Base-by-base conservation (phyloP, 495 filamentous ascomycete species). In the Geoglossum glabrum region DNA sequence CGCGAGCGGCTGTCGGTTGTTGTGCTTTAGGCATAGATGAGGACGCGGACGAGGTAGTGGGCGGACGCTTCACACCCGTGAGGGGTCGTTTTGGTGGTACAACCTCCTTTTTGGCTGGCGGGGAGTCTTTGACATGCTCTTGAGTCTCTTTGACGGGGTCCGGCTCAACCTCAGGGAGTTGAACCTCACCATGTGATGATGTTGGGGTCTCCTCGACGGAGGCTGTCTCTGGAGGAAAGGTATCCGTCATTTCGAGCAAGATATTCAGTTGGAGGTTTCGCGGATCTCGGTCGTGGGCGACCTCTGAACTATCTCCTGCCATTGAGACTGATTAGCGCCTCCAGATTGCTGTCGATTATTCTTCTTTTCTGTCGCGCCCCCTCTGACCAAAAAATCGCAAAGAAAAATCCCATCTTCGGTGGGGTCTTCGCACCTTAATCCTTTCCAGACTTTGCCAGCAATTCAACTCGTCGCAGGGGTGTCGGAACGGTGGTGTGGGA, bases 1-100 rank as follows among this genome's bases (percentile, higher is more conserved):
- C 19, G 9, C 30, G 30, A 57, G 55, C 34, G 5, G 30, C 54
- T n/a, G 55, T 57, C 6, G 54, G 3, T 25, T 6, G 5, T 10
- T 40, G 36, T 8, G 36, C 8, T 15, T 40, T 26, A 21, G 46
- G 4, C n/a, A 9, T 26, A 8, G 46, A 26, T 50, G 46, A 26
- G 26, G 46, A 1, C 26, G 26, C 25, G 34, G 30, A 23, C 3
- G 54, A 55, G 3, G 25, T 13, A n/a, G 54, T 17, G 30, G 19
- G 8, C 28, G n/a, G 28, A 33, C 54, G 54, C 28, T 55, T 55
- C 34, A 27, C 21, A 23, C 10, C 34, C n/a, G 25, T 34, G 28
- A 55, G 54, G 8, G 54, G 54, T 40, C 54, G 54, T 40, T 34
- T 55, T 3, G 54, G 54, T 34, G 28, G 54, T 7, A 40, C 54